Evolutionary conservation across 768 basidiomycete species (phyloP).

Genomic region (Termitomyces sp.): DNA sequence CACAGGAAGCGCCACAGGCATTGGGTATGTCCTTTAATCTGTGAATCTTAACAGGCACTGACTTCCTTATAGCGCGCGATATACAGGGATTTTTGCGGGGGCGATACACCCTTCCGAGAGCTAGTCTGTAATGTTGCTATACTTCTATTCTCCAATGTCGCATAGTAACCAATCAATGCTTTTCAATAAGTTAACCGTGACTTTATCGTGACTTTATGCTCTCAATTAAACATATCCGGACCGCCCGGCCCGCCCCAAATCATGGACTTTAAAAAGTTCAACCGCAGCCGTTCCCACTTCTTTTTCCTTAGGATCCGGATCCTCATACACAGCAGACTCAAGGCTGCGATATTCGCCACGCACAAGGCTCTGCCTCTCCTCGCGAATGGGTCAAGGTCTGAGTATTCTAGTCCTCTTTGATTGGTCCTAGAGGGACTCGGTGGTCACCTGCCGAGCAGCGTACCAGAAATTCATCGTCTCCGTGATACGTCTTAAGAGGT

Average conservation of each 20-base stretch:
- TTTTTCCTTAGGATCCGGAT: neutral
- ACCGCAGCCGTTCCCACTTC: neutral
- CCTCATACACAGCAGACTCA: constrained; percentile 27
- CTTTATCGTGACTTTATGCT: too few species aligned
- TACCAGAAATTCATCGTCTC: constrained; percentile 27
- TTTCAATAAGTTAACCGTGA: too few species aligned
- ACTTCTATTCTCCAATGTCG: neutral
- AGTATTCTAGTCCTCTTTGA: constrained; percentile 27
- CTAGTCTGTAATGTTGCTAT: constrained; percentile 5
- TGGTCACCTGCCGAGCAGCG: constrained; percentile 23
- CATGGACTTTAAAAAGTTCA: neutral
- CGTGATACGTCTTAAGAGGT: constrained; percentile 12
- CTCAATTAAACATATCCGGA: neutral
- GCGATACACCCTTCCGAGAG: constrained; percentile 7
- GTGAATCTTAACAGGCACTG: neutral
- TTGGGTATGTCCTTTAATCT: constrained; percentile 21
- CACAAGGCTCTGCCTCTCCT: constrained; percentile 37
- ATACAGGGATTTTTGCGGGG: constrained; percentile 10
- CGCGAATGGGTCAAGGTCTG: constrained; percentile 39
- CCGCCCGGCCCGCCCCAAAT: neutral
- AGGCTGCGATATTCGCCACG: constrained; percentile 48
- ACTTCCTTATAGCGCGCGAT: constrained; percentile 10
- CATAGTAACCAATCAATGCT: neutral
- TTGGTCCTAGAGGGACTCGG: constrained; percentile 28
- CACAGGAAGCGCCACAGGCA: constrained; percentile 37